These are phyloP conservation scores for Austroboletus novae-zelandiae DNA, from an alignment of 1,284 basidiomycete genomes.

Conservation along the genomic window DNA sequence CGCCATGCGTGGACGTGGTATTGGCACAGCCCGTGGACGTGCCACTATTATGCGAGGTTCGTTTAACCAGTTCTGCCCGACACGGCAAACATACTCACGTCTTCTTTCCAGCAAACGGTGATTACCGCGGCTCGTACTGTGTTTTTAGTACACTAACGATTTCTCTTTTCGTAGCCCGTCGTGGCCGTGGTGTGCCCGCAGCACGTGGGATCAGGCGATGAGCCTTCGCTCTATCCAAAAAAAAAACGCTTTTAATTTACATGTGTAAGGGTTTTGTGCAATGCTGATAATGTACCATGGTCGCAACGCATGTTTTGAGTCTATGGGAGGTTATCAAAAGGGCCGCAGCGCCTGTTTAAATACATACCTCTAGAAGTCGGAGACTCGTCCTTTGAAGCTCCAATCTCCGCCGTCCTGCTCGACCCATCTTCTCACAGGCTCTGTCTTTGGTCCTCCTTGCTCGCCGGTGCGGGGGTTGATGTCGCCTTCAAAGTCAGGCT, in stretches of 20 bases:
- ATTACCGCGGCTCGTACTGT: slow-evolving; percentile 14
- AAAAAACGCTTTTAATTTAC: slow-evolving; percentile 14
- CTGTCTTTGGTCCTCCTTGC: slow-evolving; percentile 71
- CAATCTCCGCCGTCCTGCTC: slow-evolving; percentile 63
- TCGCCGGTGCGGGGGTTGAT: slow-evolving; percentile 75
- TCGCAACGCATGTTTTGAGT: no score
- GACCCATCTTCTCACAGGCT: slow-evolving; percentile 65
- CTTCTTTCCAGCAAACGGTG: slow-evolving; percentile 58
- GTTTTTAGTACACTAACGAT: slow-evolving; percentile 8
- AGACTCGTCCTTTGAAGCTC: slow-evolving; percentile 81
- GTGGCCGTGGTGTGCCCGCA: slow-evolving; percentile 75
- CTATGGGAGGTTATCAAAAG: background rate
- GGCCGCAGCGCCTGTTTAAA: background rate
- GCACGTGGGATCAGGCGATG: slow-evolving; percentile 76
- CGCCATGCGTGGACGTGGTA: slow-evolving; percentile 98
- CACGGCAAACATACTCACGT: slow-evolving; percentile 11
- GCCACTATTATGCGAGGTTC: slow-evolving; percentile 94
- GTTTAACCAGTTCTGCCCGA: slow-evolving; percentile 27
- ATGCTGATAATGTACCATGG: slow-evolving; percentile 7
- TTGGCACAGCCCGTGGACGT: slow-evolving; percentile 95
- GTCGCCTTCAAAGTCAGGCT: slow-evolving; percentile 70
- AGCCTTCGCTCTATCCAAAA: slow-evolving; percentile 21
- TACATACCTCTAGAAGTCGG: slow-evolving; percentile 61
- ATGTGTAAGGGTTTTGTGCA: slow-evolving; percentile 15
- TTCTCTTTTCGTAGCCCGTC: slow-evolving; percentile 56